Evolutionary conservation across 106 monocot species (phyloP).

Genomic region (Dioscorea zingiberensis): DNA sequence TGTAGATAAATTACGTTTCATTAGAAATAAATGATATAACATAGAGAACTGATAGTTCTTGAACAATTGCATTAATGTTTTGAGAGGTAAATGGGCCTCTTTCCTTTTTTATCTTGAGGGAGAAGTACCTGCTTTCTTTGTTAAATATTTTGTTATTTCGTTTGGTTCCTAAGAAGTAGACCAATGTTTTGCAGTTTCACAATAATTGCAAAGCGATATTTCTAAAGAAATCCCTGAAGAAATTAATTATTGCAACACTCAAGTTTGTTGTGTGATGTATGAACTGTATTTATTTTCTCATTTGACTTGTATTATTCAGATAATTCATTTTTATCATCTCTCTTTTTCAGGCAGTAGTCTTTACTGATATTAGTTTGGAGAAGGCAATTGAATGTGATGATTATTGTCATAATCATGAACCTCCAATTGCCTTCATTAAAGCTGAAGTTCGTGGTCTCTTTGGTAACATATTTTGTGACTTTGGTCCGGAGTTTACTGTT

Average conservation of each 20-base stretch:
- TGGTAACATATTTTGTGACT: conserved; percentile 72
- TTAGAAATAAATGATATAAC: too few species aligned
- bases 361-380: conserved; percentile 65
- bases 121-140: too few species aligned
- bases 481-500: conserved; percentile 73
- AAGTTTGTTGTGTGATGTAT: background rate
- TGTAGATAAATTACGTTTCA: too few species aligned
- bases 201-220: background rate
- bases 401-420: conserved; percentile 66
- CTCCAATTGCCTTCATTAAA: conserved; percentile 72
- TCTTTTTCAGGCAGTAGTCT: conserved; percentile 64
- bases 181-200: background rate
- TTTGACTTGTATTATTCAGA: background rate
- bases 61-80: too few species aligned
- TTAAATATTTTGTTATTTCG: too few species aligned
- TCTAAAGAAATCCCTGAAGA: background rate
- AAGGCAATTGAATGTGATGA: conserved; percentile 67
- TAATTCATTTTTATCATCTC: background rate
- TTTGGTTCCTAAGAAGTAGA: too few species aligned
- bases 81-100: too few species aligned
- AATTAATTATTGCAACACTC: background rate
- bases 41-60: too few species aligned
- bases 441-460: conserved; percentile 70
- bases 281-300: background rate
- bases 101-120: too few species aligned